These are phyloP conservation scores for Paramarasmius palmivorus DNA, from an alignment of 1,284 basidiomycete species.

Conservation along the genomic window DNA sequence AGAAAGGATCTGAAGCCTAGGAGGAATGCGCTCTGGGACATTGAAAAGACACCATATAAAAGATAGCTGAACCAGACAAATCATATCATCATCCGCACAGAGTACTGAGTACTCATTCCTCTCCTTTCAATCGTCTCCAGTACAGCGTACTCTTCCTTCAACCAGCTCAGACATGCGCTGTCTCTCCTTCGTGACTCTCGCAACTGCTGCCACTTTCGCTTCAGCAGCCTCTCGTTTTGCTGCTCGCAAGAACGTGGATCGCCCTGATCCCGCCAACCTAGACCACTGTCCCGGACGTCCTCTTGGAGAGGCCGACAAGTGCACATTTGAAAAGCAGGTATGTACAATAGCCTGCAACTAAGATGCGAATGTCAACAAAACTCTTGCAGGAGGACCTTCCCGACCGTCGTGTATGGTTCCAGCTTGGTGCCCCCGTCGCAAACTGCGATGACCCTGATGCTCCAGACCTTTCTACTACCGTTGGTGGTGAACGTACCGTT, in stretches of 20 bases:
- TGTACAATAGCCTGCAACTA: too few relatives aligned
- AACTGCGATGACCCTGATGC: not conserved
- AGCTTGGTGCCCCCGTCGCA: not conserved
- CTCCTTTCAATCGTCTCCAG: too few relatives aligned
- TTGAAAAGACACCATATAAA: too few relatives aligned
- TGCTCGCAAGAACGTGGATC: not conserved
- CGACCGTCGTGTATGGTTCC: not conserved
- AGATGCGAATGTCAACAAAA: not conserved
- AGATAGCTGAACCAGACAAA: too few relatives aligned
- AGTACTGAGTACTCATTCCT: not conserved
- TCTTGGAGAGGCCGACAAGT: too few relatives aligned
- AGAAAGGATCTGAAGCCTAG: too few relatives aligned
- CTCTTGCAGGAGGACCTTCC: not conserved
- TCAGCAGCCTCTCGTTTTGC: not conserved
- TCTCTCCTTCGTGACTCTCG: not conserved
- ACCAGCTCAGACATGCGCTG: not conserved
- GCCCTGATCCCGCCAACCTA: not conserved
- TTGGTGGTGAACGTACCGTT: not conserved
- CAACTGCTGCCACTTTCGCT: not conserved
- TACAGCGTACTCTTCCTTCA: not conserved
- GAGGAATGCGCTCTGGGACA: too few relatives aligned
- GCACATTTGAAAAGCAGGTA: too few relatives aligned
- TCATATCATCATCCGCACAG: not conserved
- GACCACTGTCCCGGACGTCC: not conserved
- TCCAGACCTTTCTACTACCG: not conserved